These are phyloP conservation scores for Diplocarpon rosae DNA, from an alignment of 2,329 filamentous ascomycete species.

Conservation along the genomic window DNA sequence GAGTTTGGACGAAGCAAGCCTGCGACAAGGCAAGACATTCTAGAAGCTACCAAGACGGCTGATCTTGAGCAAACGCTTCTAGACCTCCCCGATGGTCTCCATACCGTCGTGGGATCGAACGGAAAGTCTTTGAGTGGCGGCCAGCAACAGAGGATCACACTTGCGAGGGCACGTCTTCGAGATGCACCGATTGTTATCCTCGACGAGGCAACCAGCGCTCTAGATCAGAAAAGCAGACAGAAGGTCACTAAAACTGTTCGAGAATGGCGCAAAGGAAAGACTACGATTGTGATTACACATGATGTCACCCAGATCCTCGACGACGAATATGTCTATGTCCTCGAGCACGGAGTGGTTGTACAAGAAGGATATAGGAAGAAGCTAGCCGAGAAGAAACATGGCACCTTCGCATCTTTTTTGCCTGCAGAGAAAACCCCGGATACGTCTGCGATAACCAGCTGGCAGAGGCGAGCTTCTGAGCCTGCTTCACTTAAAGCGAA, in stretches of 20 bases:
- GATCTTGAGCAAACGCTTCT: constrained; percentile 58
- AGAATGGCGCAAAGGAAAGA: constrained; percentile 67
- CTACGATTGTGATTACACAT: constrained; percentile 89
- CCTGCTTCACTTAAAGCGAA: constrained; percentile 6
- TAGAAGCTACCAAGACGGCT: constrained; percentile 52
- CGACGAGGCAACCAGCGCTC: constrained; percentile 78
- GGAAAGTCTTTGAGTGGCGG: constrained; percentile 70
- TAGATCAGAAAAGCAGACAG: constrained; percentile 62
- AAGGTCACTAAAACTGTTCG: constrained; percentile 66
- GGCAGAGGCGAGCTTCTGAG: constrained; percentile 8
- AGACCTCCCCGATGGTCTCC: constrained; percentile 55
- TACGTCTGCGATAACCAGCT: background rate
- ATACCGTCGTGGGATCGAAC: constrained; percentile 61
- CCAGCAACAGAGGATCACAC: constrained; percentile 68
- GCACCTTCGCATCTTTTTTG: constrained; percentile 37
- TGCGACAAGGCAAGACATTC: constrained; percentile 44
- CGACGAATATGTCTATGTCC: constrained; percentile 68
- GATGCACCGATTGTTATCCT: constrained; percentile 73
- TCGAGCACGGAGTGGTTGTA: constrained; percentile 58
- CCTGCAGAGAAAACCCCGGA: constrained; percentile 11
- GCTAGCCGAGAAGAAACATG: constrained; percentile 35
- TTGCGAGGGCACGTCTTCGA: constrained; percentile 67
- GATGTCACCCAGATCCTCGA: constrained; percentile 66
- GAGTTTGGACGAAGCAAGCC: constrained; percentile 52
- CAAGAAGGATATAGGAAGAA: constrained; percentile 55